phyloP scores from a whole-genome alignment of 2,329 filamentous ascomycete species.

The Fusarium sp. region DNA sequence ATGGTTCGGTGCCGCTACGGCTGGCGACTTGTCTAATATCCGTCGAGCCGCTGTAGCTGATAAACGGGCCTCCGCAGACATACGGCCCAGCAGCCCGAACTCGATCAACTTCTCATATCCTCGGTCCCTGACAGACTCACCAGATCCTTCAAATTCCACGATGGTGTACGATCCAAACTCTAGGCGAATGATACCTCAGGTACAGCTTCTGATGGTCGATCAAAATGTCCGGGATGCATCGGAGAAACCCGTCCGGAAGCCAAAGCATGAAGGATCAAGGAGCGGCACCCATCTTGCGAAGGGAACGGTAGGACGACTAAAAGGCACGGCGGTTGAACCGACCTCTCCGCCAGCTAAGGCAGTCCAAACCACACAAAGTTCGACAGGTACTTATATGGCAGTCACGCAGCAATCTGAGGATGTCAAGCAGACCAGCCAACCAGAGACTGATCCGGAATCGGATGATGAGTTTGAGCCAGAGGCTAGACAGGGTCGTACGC shows the following conservation, averaged over 20 bases:
- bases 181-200: conserved; percentile 69
- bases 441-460: conserved; percentile 20
- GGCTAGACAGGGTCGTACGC: neutral
- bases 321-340: conserved; percentile 61
- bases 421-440: neutral
- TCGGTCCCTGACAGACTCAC: conserved; percentile 59
- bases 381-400: neutral
- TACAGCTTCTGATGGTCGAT: conserved; percentile 59
- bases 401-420: conserved; percentile 16
- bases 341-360: conserved; percentile 4
- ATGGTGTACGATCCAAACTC: conserved; percentile 76
- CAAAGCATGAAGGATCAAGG: conserved; percentile 57
- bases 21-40: conserved; percentile 60
- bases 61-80: conserved; percentile 49
- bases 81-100: conserved; percentile 61
- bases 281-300: conserved; percentile 63
- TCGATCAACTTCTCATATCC: conserved; percentile 73
- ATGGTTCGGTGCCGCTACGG: conserved; percentile 63
- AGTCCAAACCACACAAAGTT: conserved; percentile 48
- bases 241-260: conserved; percentile 57
- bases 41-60: conserved; percentile 59
- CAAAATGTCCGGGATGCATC: conserved; percentile 57
- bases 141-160: conserved; percentile 54
- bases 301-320: conserved; percentile 66
- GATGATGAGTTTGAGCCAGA: conserved; percentile 29